phyloP scores from a whole-genome alignment of 2,329 filamentous ascomycete species.

The Trichoderma simmonsii region DNA sequence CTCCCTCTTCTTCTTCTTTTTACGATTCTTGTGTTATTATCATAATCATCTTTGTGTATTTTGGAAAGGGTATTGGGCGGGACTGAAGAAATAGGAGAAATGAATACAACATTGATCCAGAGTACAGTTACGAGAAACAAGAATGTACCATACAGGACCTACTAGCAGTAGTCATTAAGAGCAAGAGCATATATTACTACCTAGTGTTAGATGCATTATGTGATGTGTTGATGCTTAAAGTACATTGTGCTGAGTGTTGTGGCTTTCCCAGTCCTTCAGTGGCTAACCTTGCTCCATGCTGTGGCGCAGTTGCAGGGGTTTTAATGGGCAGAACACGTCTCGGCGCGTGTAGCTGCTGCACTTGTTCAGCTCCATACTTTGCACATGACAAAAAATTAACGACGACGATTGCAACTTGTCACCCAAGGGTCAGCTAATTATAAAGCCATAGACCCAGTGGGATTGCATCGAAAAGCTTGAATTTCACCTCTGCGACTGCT shows the following conservation, averaged over 20 bases:
- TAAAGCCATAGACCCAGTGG: background rate
- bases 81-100: background rate
- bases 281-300: background rate
- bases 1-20: background rate
- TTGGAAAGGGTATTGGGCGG: background rate
- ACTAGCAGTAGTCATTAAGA: background rate
- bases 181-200: background rate
- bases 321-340: conserved; percentile 25
- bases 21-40: background rate
- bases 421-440: background rate
- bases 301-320: conserved; percentile 16
- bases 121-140: background rate
- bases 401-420: background rate
- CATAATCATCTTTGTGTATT: background rate
- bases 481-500: background rate
- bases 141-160: background rate
- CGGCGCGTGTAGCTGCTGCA: conserved; percentile 22
- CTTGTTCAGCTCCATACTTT: background rate
- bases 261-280: background rate
- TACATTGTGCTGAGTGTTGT: background rate
- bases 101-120: background rate
- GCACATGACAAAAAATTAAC: background rate
- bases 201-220: background rate
- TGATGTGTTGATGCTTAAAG: background rate
- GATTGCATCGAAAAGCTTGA: background rate